A percentile compares a stretch with the other conserved stretches of the same genome.
Conservation (phyloP, 2,329 filamentous ascomycete species). For the Clathrospora elynae region DNA sequence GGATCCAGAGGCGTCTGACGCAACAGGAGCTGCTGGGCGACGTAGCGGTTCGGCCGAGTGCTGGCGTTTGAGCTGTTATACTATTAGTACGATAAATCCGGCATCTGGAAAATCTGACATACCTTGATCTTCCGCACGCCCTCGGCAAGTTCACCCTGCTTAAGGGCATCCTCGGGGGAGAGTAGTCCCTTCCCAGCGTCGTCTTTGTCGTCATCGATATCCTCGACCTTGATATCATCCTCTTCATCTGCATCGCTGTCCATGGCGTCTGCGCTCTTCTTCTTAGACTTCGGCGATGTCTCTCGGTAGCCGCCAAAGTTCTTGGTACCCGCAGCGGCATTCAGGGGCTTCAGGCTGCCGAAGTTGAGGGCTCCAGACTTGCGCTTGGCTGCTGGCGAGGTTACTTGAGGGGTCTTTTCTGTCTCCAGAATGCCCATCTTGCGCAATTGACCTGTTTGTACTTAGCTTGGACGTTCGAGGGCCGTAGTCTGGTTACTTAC, state of each 20-base stretch:
- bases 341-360: constrained; percentile 80
- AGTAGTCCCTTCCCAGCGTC: constrained; percentile 60
- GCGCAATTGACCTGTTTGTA: constrained; percentile 76
- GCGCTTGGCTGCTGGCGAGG: constrained; percentile 70
- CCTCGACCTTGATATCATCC: constrained; percentile 67
- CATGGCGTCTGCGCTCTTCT: constrained; percentile 61
- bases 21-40: constrained; percentile 33
- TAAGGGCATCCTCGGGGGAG: constrained; percentile 72
- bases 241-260: constrained; percentile 79
- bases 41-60: constrained; percentile 73
- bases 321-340: constrained; percentile 77
- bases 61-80: constrained; percentile 73
- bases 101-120: constrained; percentile 39
- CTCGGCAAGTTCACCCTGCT: constrained; percentile 76
- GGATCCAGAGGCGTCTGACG: constrained; percentile 33
- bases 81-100: constrained; percentile 22
- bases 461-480: constrained; percentile 15
- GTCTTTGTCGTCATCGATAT: constrained; percentile 63
- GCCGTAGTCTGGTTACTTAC: constrained; percentile 61
- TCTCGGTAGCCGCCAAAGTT: constrained; percentile 88
- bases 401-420: constrained; percentile 62
- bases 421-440: constrained; percentile 90
- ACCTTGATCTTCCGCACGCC: constrained; percentile 83
- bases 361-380: constrained; percentile 86
- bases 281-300: constrained; percentile 59